Evolutionary conservation across 1,284 basidiomycete species (phyloP), one percentile per base, ranked within the genome.

Genomic region (Papiliotrema terrestris): DNA sequence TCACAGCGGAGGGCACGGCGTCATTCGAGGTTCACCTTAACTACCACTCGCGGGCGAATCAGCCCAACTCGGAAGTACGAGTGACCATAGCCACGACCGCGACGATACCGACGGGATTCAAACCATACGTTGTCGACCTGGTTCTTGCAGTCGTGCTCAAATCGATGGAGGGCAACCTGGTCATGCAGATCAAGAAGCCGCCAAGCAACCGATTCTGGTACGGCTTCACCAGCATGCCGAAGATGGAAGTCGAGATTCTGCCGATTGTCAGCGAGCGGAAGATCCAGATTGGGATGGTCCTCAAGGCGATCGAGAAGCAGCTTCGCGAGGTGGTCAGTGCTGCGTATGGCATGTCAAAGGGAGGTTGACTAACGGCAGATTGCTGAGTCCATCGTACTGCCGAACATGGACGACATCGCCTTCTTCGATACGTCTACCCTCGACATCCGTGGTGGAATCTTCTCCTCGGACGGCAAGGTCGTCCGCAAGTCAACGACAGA

Each of bases 161-260:
- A 62, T 87, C 90, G 64, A 77, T 98, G 22, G 91, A 96, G 63
- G 95, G 95, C 17, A 95, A 96, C 69, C 72, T 98, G 45, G 79
- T 94, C 20, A 78, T 98, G 65, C 89, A 89, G 70, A 85, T 98
- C 64, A 98, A 98, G 74, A 84, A 86, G n/a, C 93, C 96, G 11
- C 96, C 96, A 1, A 91, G 88, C 69, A 95, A 89, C 72, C 87
- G 95, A 35, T 83, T 98, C 54, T 98, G 95, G 96, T 98, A 94
- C 76, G 93, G 91, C 1, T 98, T 98, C 73, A 96, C 93, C n/a
- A 82, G 87, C 59, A 84, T 86, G 76, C 95, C 96, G 0, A 85
- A 85, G 70, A 88, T 98, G 83, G 87, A 90, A 25, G 78, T 98
- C 63, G 84, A 86, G 60, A 87, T 98, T 52, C 88, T 94, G 73